Evolutionary conservation across 2,329 filamentous ascomycete species (phyloP).

Genomic region (Microascus cirrosus): DNA sequence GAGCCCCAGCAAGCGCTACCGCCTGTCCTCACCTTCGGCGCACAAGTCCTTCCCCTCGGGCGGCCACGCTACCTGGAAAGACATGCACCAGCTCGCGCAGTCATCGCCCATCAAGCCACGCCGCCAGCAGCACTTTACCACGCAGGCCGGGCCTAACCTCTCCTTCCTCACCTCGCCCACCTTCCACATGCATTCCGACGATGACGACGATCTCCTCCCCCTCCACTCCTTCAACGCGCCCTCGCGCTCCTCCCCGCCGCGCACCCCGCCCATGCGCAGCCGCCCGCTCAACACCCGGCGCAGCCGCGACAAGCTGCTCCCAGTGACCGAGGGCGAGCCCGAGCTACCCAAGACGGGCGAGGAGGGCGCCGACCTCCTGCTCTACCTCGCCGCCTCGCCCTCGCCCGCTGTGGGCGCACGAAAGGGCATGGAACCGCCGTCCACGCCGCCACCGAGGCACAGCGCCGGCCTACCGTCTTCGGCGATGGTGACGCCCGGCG

Average conservation of each 20-base stretch:
- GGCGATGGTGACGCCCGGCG: conserved; percentile 80
- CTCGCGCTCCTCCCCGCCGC: conserved; percentile 73
- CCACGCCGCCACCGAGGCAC: conserved; percentile 64
- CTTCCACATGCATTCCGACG: conserved; percentile 54
- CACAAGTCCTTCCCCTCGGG: conserved; percentile 42
- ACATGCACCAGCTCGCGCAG: conserved; percentile 63
- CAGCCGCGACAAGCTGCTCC: conserved; percentile 32
- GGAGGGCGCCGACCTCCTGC: conserved; percentile 69
- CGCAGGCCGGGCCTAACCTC: conserved; percentile 57
- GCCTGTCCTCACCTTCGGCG: conserved; percentile 47
- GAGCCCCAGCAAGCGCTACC: conserved; percentile 55
- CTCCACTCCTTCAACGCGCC: conserved; percentile 59
- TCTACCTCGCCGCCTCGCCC: conserved; percentile 85
- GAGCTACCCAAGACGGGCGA: conserved; percentile 47
- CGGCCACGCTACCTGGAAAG: conserved; percentile 58
- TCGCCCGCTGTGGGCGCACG: conserved; percentile 58
- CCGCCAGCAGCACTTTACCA: conserved; percentile 64
- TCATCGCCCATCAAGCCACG: conserved; percentile 78
- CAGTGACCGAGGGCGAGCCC: conserved; percentile 20
- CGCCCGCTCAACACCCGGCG: conserved; percentile 34
- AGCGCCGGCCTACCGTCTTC: conserved; percentile 59
- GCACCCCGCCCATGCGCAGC: conserved; percentile 63
- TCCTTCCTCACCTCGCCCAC: conserved; percentile 62
- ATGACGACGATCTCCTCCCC: conserved; percentile 75
- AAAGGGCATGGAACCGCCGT: conserved; percentile 55